A percentile compares a stretch with the other conserved stretches of the same genome.
These are phyloP conservation scores for Vanderwaltozyma tropicalis DNA, from an alignment of 805 yeast species.

Conservation along the genomic window DNA sequence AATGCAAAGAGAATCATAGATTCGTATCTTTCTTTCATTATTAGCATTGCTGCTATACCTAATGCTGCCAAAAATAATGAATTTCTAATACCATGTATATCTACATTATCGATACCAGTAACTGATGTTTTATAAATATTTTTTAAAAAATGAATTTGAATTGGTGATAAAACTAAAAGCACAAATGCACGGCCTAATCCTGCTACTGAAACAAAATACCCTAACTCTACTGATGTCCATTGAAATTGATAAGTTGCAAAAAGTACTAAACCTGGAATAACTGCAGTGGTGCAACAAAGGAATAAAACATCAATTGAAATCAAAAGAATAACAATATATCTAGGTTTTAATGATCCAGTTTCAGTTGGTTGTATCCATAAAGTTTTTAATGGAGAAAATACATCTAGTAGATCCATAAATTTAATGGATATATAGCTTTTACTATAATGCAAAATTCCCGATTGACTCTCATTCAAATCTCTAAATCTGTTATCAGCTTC, in stretches of 20 bases:
- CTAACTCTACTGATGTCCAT: conserved; percentile 47
- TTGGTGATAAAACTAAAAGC: conserved; percentile 44
- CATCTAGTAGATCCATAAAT: too few relatives aligned
- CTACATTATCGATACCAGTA: conserved; percentile 43
- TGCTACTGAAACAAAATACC: conserved; percentile 42
- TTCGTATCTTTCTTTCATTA: conserved; percentile 16
- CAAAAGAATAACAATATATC: conserved; percentile 41
- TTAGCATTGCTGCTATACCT: conserved; percentile 29
- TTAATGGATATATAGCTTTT: too few relatives aligned
- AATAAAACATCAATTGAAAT: conserved; percentile 37
- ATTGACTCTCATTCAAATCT: too few relatives aligned
- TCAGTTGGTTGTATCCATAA: conserved; percentile 37
- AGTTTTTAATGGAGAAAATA: conserved; percentile 40
- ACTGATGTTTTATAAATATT: conserved; percentile 28
- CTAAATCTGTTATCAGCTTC: too few relatives aligned
- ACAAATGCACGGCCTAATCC: conserved; percentile 42
- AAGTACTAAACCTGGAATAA: conserved; percentile 36
- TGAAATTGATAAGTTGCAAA: conserved; percentile 43
- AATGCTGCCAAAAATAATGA: conserved; percentile 30
- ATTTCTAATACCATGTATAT: conserved; percentile 30
- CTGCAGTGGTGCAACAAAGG: conserved; percentile 32
- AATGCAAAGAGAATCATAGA: conserved; percentile 24
- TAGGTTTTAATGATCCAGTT: conserved; percentile 28
- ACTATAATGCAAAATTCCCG: too few relatives aligned
- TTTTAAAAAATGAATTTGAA: conserved; percentile 31